These are phyloP conservation scores for Funneliformis geosporum DNA, from an alignment of 192 early-diverging fungal species.

Conservation along the genomic window DNA sequence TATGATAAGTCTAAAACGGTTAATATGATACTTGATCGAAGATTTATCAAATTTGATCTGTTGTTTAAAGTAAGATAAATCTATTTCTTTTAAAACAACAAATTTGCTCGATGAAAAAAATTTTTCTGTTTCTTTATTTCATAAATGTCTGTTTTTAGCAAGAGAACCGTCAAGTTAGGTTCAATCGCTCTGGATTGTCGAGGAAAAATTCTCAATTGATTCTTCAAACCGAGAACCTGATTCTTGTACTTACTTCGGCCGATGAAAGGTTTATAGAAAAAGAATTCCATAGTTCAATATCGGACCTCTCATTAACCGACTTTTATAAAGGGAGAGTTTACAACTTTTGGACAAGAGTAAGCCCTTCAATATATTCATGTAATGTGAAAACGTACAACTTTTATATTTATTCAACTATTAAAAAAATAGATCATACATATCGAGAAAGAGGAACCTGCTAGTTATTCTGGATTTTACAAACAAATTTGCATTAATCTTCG, in stretches of 20 bases:
- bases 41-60: not conserved
- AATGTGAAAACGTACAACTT: not conserved
- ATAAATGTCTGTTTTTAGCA: not conserved
- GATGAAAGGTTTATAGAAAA: not conserved
- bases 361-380: too few relatives aligned
- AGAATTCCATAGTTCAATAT: not conserved
- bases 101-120: too few relatives aligned
- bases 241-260: not conserved
- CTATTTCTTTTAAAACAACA: not conserved
- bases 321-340: conserved; percentile 1
- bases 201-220: not conserved
- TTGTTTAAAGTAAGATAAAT: not conserved
- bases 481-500: not conserved
- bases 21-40: not conserved
- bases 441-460: not conserved
- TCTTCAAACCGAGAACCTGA: not conserved
- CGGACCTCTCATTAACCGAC: not conserved
- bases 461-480: not conserved
- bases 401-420: not conserved
- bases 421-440: not conserved
- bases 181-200: not conserved
- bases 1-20: not conserved
- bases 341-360: conserved; percentile 12
- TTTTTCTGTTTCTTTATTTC: not conserved
- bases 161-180: not conserved